Evolutionary conservation across 202 grass and related monocot species (phyloP), one percentile per base, ranked within the genome.

Genomic region (Zizania palustris): DNA sequence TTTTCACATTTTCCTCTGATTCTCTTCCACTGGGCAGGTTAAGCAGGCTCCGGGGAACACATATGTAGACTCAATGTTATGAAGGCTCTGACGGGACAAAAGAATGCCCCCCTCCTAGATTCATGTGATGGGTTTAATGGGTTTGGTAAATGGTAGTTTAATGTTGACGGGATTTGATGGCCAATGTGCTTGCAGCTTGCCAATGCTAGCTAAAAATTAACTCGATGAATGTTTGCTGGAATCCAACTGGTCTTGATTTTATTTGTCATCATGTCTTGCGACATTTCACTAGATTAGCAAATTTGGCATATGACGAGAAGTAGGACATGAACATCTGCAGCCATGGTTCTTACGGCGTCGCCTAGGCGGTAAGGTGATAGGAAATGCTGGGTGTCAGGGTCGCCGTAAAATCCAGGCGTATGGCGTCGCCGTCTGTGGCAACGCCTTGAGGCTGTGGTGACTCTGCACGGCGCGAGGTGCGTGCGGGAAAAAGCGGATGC

Each of bases 281-380:
- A 15, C 4, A 49, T 34, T 69, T 28, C 22, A 50, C 15, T 51
- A 51, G 5, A 3, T 7, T 14, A 53, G 50, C 18, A 49, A 60
- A 63, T 20, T 45, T 63, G 57, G 46, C 76, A 44, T 1, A 48
- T 81, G 71, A 66, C 16, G 35, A 67, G 16, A 65, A 84, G 28
- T 2, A 28, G 76, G 45, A 75, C 75, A 69, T 38, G 33, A 55
- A 14, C 7, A 9, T 49, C 81, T 80, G 63, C 70, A 67, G 38
- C 63, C n/a, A n/a, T n/a, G n/a, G n/a, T n/a, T n/a, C n/a, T n/a
- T n/a, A n/a, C n/a, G n/a, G n/a, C n/a, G n/a, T n/a, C n/a, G n/a
- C n/a, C n/a, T n/a, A n/a, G n/a, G n/a, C n/a, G n/a, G n/a, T n/a
- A n/a, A n/a, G n/a, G n/a, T n/a, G n/a, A n/a, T n/a, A n/a, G n/a